Base-by-base conservation (phyloP, 2,329 filamentous ascomycete genomes). In the Aspergillus brasiliensis region DNA sequence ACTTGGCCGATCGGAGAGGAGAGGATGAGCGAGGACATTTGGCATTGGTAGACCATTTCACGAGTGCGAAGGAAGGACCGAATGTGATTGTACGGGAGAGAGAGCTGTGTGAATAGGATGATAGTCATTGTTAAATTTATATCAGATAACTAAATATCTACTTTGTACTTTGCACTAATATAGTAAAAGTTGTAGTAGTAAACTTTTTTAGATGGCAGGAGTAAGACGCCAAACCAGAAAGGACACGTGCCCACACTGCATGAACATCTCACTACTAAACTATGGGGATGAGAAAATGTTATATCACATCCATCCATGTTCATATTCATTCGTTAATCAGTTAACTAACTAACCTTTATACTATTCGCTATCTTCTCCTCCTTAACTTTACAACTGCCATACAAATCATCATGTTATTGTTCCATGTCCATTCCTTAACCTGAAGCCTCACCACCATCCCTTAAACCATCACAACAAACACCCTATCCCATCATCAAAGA, bases 31-130 rank as follows among this genome's bases (percentile, higher is more conserved):
- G 62, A 3, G 75, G 75, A 1, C 75, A 77, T 62, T 63, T 76
- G 57, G 72, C 71, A 2, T 49, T 77, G 63, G 68, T 75, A 13
- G 75, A 77, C 61, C 75, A 77, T 63, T 77, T 77, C 57, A 75
- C 74, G 42, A 73, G 71, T 57, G 67, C 72, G 3, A 77, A 77
- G 65, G 64, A 71, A 37, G 75, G 75, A 3, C 75, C 75, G 6
- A 75, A 75, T 63, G 73, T 77, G 37, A 60, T 72, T 49, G 62
- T 66, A 11, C 31, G 56, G 13, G 21, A 28, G 48, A 28, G 48
- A 31, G 48, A n/a, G 17, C 8, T n/a, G n/a, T 31, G 47, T 51
- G 31, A 17, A 31, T 34, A 10, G 47, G 10, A 17, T 48, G 4
- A 31, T 17, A 3, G 2, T 5, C 17, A 8, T 19, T 15, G 5